phyloP scores from a whole-genome alignment of 345 rosid genomes.

The Salix caprea region DNA sequence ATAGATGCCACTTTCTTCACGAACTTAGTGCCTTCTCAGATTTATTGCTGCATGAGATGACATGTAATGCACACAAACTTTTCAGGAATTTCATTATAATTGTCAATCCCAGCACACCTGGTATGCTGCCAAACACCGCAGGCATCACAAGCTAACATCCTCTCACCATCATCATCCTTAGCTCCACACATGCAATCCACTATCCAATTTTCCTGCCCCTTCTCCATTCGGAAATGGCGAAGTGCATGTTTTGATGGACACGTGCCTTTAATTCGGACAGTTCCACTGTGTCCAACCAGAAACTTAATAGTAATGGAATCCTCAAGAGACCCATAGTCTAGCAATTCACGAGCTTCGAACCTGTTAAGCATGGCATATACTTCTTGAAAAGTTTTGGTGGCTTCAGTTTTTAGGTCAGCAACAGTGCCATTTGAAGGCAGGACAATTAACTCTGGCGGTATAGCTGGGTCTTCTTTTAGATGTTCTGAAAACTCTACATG shows the following conservation, averaged over 20 bases:
- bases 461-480: conserved; percentile 39
- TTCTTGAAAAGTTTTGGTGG: conserved; percentile 51
- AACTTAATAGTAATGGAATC: conserved; percentile 45
- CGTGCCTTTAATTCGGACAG: conserved; percentile 39
- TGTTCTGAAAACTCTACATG: conserved; percentile 48
- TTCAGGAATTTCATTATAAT: conserved; percentile 35
- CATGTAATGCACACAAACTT: conserved; percentile 48
- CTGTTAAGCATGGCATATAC: conserved; percentile 62
- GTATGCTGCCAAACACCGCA: conserved; percentile 78
- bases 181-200: conserved; percentile 70
- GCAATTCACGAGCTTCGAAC: conserved; percentile 46
- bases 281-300: conserved; percentile 43
- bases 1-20: background rate
- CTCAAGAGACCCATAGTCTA: conserved; percentile 44
- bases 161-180: conserved; percentile 67
- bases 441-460: conserved; percentile 52
- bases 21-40: background rate
- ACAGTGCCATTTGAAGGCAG: conserved; percentile 55
- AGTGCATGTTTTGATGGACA: conserved; percentile 49
- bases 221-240: conserved; percentile 51
- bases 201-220: conserved; percentile 59
- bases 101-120: conserved; percentile 63
- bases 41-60: background rate
- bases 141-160: conserved; percentile 62
- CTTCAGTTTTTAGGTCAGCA: conserved; percentile 51